Evolutionary conservation across 2,329 filamentous ascomycete species (phyloP), one percentile per base, ranked within the genome.

Genomic region (Fusarium denticulatum): DNA sequence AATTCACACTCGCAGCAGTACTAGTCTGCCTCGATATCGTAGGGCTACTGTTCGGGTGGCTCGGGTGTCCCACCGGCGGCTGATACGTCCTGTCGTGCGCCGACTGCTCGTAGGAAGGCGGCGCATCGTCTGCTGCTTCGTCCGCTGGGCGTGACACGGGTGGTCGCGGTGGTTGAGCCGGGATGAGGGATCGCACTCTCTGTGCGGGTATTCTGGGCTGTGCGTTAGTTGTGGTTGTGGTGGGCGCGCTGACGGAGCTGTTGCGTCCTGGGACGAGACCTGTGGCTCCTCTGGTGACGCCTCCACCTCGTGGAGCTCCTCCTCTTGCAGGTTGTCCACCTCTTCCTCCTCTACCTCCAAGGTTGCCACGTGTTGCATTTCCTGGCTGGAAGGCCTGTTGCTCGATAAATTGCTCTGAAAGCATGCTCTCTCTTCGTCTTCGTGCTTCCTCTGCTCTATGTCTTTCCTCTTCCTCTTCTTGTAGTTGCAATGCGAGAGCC

Each of bases 401-500:
- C 74, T 92, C 89, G 64, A 95, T 93, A 73, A 88, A 93, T 70
- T 91, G 90, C 77, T 93, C 91, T 0, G 91, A 93, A 2, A 94
- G 85, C 64, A 90, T 85, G 61, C 90, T 90, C 80, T 95, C 91
- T n/a, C 90, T 86, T 16, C 87, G 85, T 13, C 91, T 87, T 3
- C 91, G 88, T 15, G 88, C 89, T 64, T 90, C 87, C 55, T 90
- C 88, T 56, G 90, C 87, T n/a, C 89, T 88, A 72, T 95, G 90
- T 20, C 91, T 88, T 77, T 94, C 91, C 72, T 98, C 94, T 81
- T 98, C 96, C 80, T 97, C 95, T 78, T 98, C 96, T 80, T 98
- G 96, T 3, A 98, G 88, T 79, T 98, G 96, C 12, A 99, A 86
- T 0, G 96, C 95, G 7, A 98, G 87, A 0, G 96, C 96, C 36